Percentiles rank a stretch among this genome's conserved stretches.
Conservation (phyloP, 345 rosid species). For the Sonneratia caseolaris region DNA sequence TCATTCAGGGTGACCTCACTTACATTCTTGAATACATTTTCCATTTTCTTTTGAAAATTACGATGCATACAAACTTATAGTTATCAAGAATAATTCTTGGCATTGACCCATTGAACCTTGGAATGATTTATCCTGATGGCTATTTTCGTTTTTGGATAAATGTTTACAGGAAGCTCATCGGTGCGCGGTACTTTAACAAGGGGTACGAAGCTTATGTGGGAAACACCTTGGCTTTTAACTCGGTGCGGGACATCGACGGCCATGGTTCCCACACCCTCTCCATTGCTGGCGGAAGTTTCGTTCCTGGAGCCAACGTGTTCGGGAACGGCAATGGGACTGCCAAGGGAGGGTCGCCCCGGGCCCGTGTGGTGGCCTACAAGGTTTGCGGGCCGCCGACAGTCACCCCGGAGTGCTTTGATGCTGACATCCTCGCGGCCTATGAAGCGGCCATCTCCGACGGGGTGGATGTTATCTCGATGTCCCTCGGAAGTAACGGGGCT, state of each 20-base stretch:
- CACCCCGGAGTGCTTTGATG: constrained; percentile 18
- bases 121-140: background rate
- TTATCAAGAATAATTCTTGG: too few species aligned
- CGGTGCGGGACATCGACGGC: constrained; percentile 17
- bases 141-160: background rate
- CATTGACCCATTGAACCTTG: background rate
- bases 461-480: constrained; percentile 25
- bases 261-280: constrained; percentile 31
- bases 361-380: constrained; percentile 33
- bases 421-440: constrained; percentile 26
- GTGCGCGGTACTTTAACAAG: constrained; percentile 15
- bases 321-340: constrained; percentile 26
- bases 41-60: too few species aligned
- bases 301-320: constrained; percentile 5
- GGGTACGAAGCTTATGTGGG: constrained; percentile 11
- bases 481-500: constrained; percentile 4
- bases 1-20: too few species aligned
- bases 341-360: constrained; percentile 31
- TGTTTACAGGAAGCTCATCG: constrained; percentile 15
- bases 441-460: constrained; percentile 31
- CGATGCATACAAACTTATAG: too few species aligned
- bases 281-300: constrained; percentile 20
- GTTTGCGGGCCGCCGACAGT: constrained; percentile 20
- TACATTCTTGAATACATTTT: too few species aligned
- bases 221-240: background rate